A percentile compares a stretch with the other conserved stretches of the same genome.
These are phyloP conservation scores for Diaporthe sp. DNA, from an alignment of 2,329 filamentous ascomycete genomes.

Conservation along the genomic window DNA sequence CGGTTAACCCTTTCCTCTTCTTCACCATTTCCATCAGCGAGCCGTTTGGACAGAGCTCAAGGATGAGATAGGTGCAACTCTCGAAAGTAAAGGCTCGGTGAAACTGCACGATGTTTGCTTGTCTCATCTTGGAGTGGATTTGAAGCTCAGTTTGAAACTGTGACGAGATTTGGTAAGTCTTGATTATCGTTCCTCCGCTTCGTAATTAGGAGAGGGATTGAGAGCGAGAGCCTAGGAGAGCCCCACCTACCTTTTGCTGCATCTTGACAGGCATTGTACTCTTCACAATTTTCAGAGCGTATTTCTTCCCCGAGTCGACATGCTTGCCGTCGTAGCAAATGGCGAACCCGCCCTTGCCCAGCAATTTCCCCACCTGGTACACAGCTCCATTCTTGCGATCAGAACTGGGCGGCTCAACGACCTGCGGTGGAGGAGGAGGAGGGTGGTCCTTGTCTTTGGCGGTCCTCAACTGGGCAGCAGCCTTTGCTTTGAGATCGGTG, in stretches of 20 bases:
- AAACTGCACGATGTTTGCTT: slow-evolving; percentile 96
- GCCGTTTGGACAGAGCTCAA: slow-evolving; percentile 95
- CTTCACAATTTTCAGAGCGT: slow-evolving; percentile 86
- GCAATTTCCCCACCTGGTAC: slow-evolving; percentile 80
- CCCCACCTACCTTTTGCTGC: slow-evolving; percentile 79
- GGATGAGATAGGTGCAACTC: slow-evolving; percentile 90
- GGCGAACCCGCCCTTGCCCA: slow-evolving; percentile 87
- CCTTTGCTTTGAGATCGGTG: slow-evolving; percentile 67
- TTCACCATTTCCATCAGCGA: slow-evolving; percentile 99
- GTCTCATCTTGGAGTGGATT: slow-evolving; percentile 97
- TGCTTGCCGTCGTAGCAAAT: slow-evolving; percentile 83
- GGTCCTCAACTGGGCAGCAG: slow-evolving; percentile 66
- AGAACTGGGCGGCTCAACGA: slow-evolving; percentile 74
- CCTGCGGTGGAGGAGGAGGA: slow-evolving; percentile 71
- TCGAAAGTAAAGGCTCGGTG: slow-evolving; percentile 93
- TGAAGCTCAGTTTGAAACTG: slow-evolving; percentile 88
- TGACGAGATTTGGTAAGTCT: slow-evolving; percentile 15
- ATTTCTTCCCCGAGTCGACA: slow-evolving; percentile 74
- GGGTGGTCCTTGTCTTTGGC: slow-evolving; percentile 77
- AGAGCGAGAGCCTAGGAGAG: not conserved
- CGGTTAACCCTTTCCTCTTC: slow-evolving; percentile 88
- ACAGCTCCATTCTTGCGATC: slow-evolving; percentile 79
- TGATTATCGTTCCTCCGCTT: not conserved
- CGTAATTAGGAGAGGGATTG: not conserved
- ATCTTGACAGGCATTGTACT: slow-evolving; percentile 86